These are phyloP conservation scores for Flaveria ramosissima DNA, from an alignment of 129 eudicot genomes.

Conservation along the genomic window DNA sequence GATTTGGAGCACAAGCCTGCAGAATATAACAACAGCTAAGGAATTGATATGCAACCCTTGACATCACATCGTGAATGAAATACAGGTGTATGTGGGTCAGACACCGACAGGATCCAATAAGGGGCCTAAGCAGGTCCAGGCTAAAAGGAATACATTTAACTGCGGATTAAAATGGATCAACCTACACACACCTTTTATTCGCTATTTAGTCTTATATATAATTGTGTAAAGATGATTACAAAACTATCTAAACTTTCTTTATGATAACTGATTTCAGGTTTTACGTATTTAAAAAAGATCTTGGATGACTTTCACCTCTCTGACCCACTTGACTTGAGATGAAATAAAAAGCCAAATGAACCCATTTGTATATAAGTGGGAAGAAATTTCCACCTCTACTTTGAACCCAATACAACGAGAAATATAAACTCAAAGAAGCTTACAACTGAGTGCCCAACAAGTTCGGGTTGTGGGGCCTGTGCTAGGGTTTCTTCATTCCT, in stretches of 20 bases:
- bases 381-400: not conserved
- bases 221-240: not conserved
- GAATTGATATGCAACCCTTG: not conserved
- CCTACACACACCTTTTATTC: not conserved
- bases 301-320: slow-evolving; percentile 8
- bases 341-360: not conserved
- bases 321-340: slow-evolving; percentile 3
- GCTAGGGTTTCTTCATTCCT: slow-evolving; percentile 47
- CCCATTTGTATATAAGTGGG: slow-evolving; percentile 6
- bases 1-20: slow-evolving; percentile 80
- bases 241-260: not conserved
- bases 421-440: slow-evolving; percentile 32
- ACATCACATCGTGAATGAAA: not conserved
- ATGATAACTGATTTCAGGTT: not conserved
- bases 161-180: not conserved
- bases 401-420: not conserved
- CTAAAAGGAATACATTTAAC: not conserved
- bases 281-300: not conserved
- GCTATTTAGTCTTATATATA: not conserved
- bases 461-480: slow-evolving; percentile 70
- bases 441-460: slow-evolving; percentile 78
- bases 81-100: not conserved
- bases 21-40: not conserved
- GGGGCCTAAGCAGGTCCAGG: not conserved
- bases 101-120: not conserved